Evolutionary conservation across 2,329 filamentous ascomycete genomes (phyloP), one percentile per base, ranked within the genome.

Genomic region (Neurospora sp.): DNA sequence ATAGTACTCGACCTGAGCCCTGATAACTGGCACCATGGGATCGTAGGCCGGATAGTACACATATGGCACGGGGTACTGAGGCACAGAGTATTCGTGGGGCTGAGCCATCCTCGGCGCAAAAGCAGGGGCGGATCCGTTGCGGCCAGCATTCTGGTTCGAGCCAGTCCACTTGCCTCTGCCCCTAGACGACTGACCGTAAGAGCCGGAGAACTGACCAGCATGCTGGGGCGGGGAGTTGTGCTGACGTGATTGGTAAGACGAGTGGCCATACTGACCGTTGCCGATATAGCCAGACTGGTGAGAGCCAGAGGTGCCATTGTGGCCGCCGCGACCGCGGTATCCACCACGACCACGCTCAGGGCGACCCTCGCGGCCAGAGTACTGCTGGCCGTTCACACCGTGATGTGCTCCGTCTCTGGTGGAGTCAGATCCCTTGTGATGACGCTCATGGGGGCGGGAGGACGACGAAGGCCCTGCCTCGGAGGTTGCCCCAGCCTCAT

Each of bases 1-100:
- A 81, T 99, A 99, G 83, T 97, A 99, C 77, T 97, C 93, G 43
- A 93, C 86, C 77, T 86, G 82, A 73, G 78, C 78, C 69, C 81
- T 83, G 67, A 88, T 78, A 66, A 83, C 78, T 3, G 79, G 74
- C 43, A 84, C 69, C 46, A 80, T 68, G 8, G 70, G 38, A 37
- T 75, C 71, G 38, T 74, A 74, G 19, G 74, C 52, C 5, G 73
- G 71, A 19, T 71, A 68, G 33, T 71, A 75, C 40, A 72, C 70
- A 77, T 90, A 89, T 75, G 86, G 72, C 83, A 62, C 23, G 28
- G 85, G 76, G 88, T 87, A 86, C 87, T 86, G 77, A 11, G 78
- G 76, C 72, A 82, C 78, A 4, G 78, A 72, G 70, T 81, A 84
- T 38, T 84, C 82, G 73, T 81, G 81, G 12, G 81, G 77, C 57